These are phyloP conservation scores for Hypoxylon cercidicola DNA, from an alignment of 495 filamentous ascomycete genomes.

Conservation along the genomic window DNA sequence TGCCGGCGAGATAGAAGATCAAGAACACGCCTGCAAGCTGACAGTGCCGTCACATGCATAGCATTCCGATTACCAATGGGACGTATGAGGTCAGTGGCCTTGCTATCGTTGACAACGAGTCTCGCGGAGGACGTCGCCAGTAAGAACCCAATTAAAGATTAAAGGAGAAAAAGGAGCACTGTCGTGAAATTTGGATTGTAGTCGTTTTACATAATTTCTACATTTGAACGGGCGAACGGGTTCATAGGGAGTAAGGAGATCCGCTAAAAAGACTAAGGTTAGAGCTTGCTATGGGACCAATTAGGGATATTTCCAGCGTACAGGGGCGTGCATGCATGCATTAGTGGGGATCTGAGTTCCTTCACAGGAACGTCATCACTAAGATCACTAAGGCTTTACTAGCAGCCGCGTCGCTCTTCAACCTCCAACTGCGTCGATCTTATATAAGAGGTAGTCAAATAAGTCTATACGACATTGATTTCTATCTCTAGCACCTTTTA, in stretches of 20 bases:
- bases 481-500: too few species aligned
- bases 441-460: too few species aligned
- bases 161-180: not conserved
- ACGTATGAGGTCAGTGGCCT: not conserved
- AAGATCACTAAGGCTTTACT: too few species aligned
- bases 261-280: not conserved
- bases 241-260: not conserved
- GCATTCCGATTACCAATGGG: not conserved
- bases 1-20: slow-evolving; percentile 15
- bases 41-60: slow-evolving; percentile 22
- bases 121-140: too few species aligned
- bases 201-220: not conserved
- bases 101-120: too few species aligned
- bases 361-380: too few species aligned
- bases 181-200: not conserved
- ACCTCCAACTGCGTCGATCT: too few species aligned
- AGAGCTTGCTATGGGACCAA: not conserved
- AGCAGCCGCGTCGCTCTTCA: too few species aligned
- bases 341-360: too few species aligned
- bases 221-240: not conserved
- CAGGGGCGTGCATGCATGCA: not conserved
- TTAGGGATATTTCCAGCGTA: not conserved
- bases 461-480: too few species aligned
- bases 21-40: slow-evolving; percentile 20
- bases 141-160: too few species aligned